Percentiles rank a stretch among this genome's conserved stretches.
Conservation (phyloP, 1,139 yeast genomes). For the Pichia kudriavzevii region DNA sequence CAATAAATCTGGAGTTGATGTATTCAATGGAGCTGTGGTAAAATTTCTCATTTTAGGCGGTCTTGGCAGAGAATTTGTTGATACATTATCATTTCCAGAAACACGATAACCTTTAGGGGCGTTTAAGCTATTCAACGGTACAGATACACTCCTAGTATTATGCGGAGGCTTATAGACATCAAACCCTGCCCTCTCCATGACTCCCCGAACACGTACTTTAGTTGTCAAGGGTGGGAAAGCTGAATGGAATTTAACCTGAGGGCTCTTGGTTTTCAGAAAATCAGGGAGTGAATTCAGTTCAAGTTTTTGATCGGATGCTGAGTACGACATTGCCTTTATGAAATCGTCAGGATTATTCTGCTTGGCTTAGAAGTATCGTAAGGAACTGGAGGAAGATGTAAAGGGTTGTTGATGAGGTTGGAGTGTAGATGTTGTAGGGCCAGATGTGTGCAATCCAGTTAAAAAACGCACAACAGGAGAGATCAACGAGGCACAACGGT, state of each 20-base stretch:
- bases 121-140: too few relatives aligned
- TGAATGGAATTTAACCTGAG: constrained; percentile 28
- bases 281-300: constrained; percentile 25
- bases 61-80: not conserved
- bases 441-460: too few relatives aligned
- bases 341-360: too few relatives aligned
- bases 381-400: too few relatives aligned
- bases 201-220: constrained; percentile 45
- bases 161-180: constrained; percentile 37
- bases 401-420: too few relatives aligned
- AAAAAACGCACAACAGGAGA: too few relatives aligned
- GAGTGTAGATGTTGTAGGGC: too few relatives aligned
- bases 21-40: constrained; percentile 18
- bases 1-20: constrained; percentile 9
- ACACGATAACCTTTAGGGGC: too few relatives aligned
- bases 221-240: constrained; percentile 49
- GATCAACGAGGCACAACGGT: too few relatives aligned
- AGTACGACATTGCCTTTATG: too few relatives aligned
- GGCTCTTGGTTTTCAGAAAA: constrained; percentile 24
- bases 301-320: constrained; percentile 14
- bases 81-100: not conserved
- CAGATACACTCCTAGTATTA: constrained; percentile 5
- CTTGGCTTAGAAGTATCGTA: too few relatives aligned
- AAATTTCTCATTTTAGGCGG: constrained; percentile 18
- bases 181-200: constrained; percentile 59